Conservation (phyloP, 192 early-diverging fungal species). For the Rhizoclosmatium sp. region DNA sequence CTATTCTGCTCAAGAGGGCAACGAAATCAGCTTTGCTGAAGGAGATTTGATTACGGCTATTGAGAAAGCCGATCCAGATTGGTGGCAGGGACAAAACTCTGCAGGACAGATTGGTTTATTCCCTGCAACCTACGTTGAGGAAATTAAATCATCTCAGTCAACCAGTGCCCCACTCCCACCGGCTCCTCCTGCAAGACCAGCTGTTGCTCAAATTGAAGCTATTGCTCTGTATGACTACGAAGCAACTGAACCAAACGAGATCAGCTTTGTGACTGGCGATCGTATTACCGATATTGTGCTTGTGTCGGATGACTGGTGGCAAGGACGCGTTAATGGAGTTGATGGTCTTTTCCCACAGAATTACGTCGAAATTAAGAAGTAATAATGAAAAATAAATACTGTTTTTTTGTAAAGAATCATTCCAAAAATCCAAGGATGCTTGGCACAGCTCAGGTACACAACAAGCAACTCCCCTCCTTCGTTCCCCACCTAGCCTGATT, state of each 20-base stretch:
- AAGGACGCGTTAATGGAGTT: conserved; percentile 60
- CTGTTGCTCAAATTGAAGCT: conserved; percentile 22
- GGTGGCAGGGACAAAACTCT: conserved; percentile 88
- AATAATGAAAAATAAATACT: not conserved
- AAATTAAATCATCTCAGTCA: not conserved
- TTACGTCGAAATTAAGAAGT: conserved; percentile 32
- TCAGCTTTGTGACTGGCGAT: conserved; percentile 80
- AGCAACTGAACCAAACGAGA: conserved; percentile 86
- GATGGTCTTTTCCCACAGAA: conserved; percentile 46
- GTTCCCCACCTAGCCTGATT: no score
- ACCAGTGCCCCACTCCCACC: not conserved
- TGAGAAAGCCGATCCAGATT: conserved; percentile 85
- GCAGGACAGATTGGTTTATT: conserved; percentile 83
- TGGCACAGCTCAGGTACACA: not conserved
- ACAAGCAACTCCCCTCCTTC: no score
- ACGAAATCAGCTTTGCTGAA: conserved; percentile 86
- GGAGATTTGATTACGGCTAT: conserved; percentile 83
- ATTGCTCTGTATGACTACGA: conserved; percentile 78
- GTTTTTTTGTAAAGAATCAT: not conserved
- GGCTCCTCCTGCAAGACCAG: conserved; percentile 11
- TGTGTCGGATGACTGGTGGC: conserved; percentile 93
- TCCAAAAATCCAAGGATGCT: not conserved
- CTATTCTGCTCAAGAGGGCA: conserved; percentile 78
- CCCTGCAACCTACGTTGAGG: conserved; percentile 69
- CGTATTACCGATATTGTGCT: conserved; percentile 81